Conservation (phyloP, 208 protist species). For the Leishmania major region DNA sequence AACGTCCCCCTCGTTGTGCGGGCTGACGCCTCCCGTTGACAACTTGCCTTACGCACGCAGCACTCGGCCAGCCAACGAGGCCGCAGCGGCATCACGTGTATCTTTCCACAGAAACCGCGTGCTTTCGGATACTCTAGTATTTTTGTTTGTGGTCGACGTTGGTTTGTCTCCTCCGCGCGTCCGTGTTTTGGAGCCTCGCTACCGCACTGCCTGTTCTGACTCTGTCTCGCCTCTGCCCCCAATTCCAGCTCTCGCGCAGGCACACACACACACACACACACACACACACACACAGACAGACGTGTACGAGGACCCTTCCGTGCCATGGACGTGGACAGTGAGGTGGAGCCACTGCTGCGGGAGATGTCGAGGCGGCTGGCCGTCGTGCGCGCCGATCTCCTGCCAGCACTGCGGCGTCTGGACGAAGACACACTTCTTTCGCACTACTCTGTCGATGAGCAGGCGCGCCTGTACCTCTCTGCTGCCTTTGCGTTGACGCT, state of each 20-base stretch:
- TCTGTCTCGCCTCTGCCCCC: background rate
- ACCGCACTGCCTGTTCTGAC: background rate
- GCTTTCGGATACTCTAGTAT: too few species aligned
- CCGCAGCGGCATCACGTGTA: too few species aligned
- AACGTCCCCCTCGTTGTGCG: too few species aligned
- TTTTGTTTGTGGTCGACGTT: too few species aligned
- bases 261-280: background rate
- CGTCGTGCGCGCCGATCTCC: slow-evolving; percentile 35
- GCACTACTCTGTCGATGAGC: slow-evolving; percentile 73
- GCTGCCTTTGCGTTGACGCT: slow-evolving; percentile 72
- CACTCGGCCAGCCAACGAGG: too few species aligned
- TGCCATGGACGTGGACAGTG: slow-evolving; percentile 62
- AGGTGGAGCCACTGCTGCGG: slow-evolving; percentile 53
- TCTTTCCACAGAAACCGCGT: too few species aligned
- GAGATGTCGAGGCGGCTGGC: slow-evolving; percentile 45
- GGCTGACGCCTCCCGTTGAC: too few species aligned
- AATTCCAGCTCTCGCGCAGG: too few species aligned
- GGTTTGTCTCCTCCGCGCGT: too few species aligned
- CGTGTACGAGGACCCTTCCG: background rate
- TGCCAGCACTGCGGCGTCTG: slow-evolving; percentile 54
- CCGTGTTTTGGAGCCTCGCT: too few species aligned
- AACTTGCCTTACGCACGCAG: too few species aligned
- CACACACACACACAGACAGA: background rate
- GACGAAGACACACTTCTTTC: slow-evolving; percentile 75
- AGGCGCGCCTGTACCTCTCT: slow-evolving; percentile 80